Conservation (phyloP, 73 alveolate genomes). For the Paramecium pentaurelia region DNA sequence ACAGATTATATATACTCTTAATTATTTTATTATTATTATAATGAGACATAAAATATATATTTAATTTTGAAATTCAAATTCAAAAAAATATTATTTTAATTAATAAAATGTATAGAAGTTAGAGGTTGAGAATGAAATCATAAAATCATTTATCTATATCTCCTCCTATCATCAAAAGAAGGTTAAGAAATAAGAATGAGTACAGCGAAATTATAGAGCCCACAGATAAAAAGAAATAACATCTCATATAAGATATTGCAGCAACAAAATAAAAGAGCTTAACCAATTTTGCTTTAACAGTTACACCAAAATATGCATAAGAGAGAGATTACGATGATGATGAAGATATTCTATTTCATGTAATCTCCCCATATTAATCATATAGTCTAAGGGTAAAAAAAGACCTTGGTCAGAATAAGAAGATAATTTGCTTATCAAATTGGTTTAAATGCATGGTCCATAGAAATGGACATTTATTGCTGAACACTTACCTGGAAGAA, state of each 20-base stretch:
- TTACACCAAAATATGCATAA: constrained; percentile 14
- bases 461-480: constrained; percentile 96
- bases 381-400: constrained; percentile 68
- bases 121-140: constrained; percentile 20
- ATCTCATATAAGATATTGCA: neutral
- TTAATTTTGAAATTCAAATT: neutral
- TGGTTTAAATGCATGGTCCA: constrained; percentile 95
- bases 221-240: neutral
- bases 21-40: neutral
- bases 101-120: constrained; percentile 13
- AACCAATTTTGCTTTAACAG: neutral
- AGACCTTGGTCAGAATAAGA: constrained; percentile 98
- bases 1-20: neutral
- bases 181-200: constrained; percentile 14
- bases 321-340: constrained; percentile 23
- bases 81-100: neutral
- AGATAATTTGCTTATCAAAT: constrained; percentile 86
- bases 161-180: constrained; percentile 1
- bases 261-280: constrained; percentile 23
- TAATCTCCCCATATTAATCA: neutral
- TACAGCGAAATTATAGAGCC: neutral
- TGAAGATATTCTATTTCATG: constrained; percentile 29
- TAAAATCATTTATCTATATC: neutral
- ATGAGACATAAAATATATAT: neutral
- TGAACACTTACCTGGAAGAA: constrained; percentile 92